Conservation (phyloP, 306 rosid species). For the Cicer cuneatum region DNA sequence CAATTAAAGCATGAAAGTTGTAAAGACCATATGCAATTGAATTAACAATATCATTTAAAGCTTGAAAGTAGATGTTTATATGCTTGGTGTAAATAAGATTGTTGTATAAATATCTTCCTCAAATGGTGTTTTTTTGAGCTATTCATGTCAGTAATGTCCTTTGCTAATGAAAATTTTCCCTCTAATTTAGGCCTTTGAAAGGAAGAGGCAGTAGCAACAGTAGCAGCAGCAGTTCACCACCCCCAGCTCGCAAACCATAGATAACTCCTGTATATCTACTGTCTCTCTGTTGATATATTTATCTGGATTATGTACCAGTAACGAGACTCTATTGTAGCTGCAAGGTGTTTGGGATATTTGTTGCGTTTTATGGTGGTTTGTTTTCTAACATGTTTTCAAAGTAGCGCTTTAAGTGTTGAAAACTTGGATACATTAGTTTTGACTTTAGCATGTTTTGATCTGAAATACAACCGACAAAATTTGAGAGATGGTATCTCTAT, state of each 20-base stretch:
- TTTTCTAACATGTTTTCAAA: constrained; percentile 23
- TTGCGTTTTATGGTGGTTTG: constrained; percentile 7
- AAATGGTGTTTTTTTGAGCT: not conserved
- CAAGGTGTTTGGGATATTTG: constrained; percentile 37
- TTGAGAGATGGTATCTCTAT: constrained; percentile 10
- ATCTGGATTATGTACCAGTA: constrained; percentile 31
- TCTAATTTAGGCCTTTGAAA: constrained; percentile 70
- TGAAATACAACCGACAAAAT: constrained; percentile 13
- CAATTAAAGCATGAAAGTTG: constrained; percentile 21
- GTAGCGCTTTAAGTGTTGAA: constrained; percentile 16
- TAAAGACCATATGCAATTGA: not conserved
- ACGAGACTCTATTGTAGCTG: constrained; percentile 30
- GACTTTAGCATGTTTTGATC: constrained; percentile 13
- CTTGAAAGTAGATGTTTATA: not conserved
- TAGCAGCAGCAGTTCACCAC: constrained; percentile 91
- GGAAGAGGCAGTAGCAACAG: constrained; percentile 89
- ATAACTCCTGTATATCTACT: constrained; percentile 23
- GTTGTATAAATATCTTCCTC: not conserved
- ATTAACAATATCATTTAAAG: not conserved
- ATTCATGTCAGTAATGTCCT: not conserved
- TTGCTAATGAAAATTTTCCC: not conserved
- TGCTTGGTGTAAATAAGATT: not conserved
- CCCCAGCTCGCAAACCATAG: constrained; percentile 75
- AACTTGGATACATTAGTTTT: constrained; percentile 14
- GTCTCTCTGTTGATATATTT: constrained; percentile 41